Percentiles rank a stretch among this genome's conserved stretches.
phyloP scores from a whole-genome alignment of 768 basidiomycete genomes.

The Leucosporidium yakuticum region DNA sequence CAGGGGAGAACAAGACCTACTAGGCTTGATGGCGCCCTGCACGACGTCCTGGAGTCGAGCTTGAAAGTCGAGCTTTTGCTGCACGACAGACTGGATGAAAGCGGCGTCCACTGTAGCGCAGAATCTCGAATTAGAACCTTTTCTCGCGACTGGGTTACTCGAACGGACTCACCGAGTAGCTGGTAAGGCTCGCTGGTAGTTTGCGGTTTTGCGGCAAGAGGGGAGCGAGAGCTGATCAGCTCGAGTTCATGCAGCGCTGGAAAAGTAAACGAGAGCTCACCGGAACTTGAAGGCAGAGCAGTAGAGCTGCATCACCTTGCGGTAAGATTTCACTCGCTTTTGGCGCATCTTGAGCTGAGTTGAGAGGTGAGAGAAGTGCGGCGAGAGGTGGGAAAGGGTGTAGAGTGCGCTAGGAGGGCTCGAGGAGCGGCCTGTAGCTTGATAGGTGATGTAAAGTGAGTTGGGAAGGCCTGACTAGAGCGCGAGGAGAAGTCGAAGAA shows the following conservation, averaged over 20 bases:
- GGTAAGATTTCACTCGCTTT: slow-evolving; percentile 89
- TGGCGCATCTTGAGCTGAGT: slow-evolving; percentile 68
- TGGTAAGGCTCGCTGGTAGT: slow-evolving; percentile 69
- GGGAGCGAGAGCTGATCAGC: not conserved
- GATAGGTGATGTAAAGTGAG: too few relatives aligned
- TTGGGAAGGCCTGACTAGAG: too few relatives aligned
- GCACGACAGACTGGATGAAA: slow-evolving; percentile 64
- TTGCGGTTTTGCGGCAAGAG: not conserved
- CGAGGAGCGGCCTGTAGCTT: too few relatives aligned
- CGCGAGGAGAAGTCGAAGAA: too few relatives aligned
- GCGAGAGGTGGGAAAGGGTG: too few relatives aligned
- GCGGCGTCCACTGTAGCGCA: slow-evolving; percentile 65
- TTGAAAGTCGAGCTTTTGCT: slow-evolving; percentile 66
- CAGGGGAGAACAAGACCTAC: slow-evolving; percentile 52
- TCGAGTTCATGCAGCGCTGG: not conserved
- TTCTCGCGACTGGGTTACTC: not conserved
- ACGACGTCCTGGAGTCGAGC: slow-evolving; percentile 70
- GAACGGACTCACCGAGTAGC: slow-evolving; percentile 60
- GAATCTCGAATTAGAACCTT: not conserved
- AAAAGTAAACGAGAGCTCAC: slow-evolving; percentile 1
- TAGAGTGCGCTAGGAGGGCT: too few relatives aligned
- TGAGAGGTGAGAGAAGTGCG: too few relatives aligned
- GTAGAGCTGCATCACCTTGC: slow-evolving; percentile 89
- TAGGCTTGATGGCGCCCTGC: slow-evolving; percentile 83
- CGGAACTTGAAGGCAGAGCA: slow-evolving; percentile 80